Conservation (phyloP, 2,329 filamentous ascomycete genomes). For the Cladosporium sp. region DNA sequence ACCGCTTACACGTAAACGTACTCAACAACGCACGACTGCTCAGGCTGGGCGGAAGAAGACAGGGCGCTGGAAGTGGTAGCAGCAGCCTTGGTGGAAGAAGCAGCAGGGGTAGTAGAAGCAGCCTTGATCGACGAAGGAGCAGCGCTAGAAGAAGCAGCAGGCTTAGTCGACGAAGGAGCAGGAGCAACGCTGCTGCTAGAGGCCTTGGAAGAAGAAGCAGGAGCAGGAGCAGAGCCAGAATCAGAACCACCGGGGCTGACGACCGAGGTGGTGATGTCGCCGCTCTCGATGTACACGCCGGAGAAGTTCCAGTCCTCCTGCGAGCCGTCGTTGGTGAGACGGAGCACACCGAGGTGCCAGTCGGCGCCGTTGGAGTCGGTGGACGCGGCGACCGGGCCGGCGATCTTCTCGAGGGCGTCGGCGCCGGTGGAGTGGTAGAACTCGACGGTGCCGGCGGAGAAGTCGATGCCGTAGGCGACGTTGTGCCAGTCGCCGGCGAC, state of each 20-base stretch:
- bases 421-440: constrained; percentile 71
- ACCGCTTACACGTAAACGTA: constrained; percentile 24
- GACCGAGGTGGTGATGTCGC: constrained; percentile 39
- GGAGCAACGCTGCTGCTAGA: constrained; percentile 15
- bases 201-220: constrained; percentile 11
- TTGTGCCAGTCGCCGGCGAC: constrained; percentile 71
- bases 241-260: constrained; percentile 26
- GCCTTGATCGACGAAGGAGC: constrained; percentile 27
- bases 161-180: constrained; percentile 12
- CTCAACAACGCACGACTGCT: constrained; percentile 22
- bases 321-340: constrained; percentile 58
- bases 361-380: constrained; percentile 66
- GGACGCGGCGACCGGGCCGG: constrained; percentile 60
- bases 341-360: constrained; percentile 72
- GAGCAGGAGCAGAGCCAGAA: constrained; percentile 12
- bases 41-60: constrained; percentile 5
- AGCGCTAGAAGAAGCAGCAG: constrained; percentile 22
- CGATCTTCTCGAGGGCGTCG: constrained; percentile 59
- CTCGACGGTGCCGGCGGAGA: constrained; percentile 61
- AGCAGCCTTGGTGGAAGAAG: constrained; percentile 8
- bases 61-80: constrained; percentile 2
- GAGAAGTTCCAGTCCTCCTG: constrained; percentile 72
- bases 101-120: constrained; percentile 14
- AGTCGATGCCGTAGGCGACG: constrained; percentile 73
- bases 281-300: constrained; percentile 70